Conservation (phyloP, 345 rosid genomes). For the Garcia nutans region DNA sequence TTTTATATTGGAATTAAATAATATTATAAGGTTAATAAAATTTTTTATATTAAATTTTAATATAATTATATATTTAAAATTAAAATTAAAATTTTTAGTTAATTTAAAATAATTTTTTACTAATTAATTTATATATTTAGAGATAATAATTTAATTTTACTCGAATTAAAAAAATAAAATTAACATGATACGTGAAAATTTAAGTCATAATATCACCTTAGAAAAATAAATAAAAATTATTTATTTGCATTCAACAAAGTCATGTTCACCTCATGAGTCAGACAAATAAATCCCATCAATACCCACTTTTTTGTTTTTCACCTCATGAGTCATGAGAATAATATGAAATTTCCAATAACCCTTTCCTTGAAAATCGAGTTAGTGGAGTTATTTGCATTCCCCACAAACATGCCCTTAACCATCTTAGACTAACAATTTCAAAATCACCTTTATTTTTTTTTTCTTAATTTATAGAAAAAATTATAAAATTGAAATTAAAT, state of each 20-base stretch:
- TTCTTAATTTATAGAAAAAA: no score
- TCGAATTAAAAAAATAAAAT: no score
- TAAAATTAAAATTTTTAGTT: no score
- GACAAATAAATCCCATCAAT: constrained; percentile 43
- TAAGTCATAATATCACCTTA: background rate
- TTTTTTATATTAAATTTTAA: no score
- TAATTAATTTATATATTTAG: no score
- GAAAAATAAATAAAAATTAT: no score
- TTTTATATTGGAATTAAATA: no score
- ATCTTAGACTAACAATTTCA: constrained; percentile 37
- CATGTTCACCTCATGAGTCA: constrained; percentile 41
- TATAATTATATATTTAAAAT: no score
- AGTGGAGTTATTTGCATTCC: constrained; percentile 58
- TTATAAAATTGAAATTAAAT: no score
- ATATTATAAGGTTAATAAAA: no score
- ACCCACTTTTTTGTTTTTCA: constrained; percentile 15
- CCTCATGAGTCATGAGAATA: constrained; percentile 31
- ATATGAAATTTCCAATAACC: constrained; percentile 52
- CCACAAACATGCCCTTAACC: constrained; percentile 59
- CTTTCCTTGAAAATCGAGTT: constrained; percentile 65
- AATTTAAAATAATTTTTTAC: no score
- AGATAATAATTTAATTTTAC: no score
- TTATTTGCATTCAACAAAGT: background rate
- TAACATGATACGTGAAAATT: background rate
- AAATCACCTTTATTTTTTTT: constrained; percentile 26